Evolutionary conservation across 140 eudicot species (phyloP).

Genomic region (Flaveria floridana): DNA sequence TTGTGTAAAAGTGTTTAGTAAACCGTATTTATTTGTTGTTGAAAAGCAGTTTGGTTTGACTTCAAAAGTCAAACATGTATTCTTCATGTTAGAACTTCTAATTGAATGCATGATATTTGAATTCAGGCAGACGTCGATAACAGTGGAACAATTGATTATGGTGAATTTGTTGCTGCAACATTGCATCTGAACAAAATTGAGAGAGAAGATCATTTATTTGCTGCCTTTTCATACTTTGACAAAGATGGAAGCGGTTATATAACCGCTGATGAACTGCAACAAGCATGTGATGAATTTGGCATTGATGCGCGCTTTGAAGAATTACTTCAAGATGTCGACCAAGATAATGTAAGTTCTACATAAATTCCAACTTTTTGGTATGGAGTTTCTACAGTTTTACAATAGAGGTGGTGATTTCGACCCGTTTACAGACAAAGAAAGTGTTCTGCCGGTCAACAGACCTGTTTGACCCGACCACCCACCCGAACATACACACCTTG

Average conservation of each 20-base stretch:
- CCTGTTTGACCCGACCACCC: background rate
- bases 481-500: too few species aligned
- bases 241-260: slow-evolving; percentile 95
- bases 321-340: slow-evolving; percentile 81
- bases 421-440: background rate
- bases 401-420: background rate
- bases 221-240: slow-evolving; percentile 86
- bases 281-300: slow-evolving; percentile 84
- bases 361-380: background rate
- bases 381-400: background rate
- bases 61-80: slow-evolving; percentile 9
- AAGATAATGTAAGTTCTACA: slow-evolving; percentile 67
- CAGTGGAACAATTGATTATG: slow-evolving; percentile 87
- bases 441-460: background rate
- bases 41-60: slow-evolving; percentile 20
- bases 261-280: slow-evolving; percentile 89
- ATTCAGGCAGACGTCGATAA: slow-evolving; percentile 87
- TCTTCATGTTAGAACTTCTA: background rate
- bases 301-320: slow-evolving; percentile 69
- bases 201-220: slow-evolving; percentile 76
- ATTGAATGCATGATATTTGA: slow-evolving; percentile 18
- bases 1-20: background rate
- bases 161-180: slow-evolving; percentile 89
- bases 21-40: background rate
- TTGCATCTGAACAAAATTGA: slow-evolving; percentile 82